Percentiles rank a stretch among this genome's conserved stretches.
These are phyloP conservation scores for Eimeria acervulina DNA, from an alignment of 169 alveolate genomes.

Conservation along the genomic window DNA sequence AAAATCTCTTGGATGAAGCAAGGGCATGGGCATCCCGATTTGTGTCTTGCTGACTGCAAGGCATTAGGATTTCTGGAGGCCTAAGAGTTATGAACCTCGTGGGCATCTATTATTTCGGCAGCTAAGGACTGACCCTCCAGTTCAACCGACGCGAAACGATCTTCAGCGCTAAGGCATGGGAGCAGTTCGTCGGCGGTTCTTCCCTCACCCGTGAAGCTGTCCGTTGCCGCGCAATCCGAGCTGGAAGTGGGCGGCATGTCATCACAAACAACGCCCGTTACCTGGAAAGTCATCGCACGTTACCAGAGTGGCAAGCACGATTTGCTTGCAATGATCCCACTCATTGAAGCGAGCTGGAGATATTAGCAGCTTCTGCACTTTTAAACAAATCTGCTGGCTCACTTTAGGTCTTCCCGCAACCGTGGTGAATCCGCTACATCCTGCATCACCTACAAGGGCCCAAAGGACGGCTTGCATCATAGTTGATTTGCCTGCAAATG, in stretches of 20 bases:
- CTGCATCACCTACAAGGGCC: conserved; percentile 63
- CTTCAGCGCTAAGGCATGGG: background rate
- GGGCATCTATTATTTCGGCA: background rate
- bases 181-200: background rate
- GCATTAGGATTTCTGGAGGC: background rate
- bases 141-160: conserved; percentile 71
- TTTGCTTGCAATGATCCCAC: background rate
- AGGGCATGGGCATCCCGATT: background rate
- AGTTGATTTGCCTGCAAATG: conserved; percentile 61
- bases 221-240: background rate
- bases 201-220: background rate
- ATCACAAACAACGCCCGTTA: conserved; percentile 72
- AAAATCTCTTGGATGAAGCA: background rate
- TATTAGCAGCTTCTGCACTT: background rate
- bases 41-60: background rate
- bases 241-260: conserved; percentile 33
- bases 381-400: background rate
- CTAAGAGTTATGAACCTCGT: background rate
- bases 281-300: conserved; percentile 11
- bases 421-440: conserved; percentile 38
- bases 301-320: background rate
- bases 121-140: conserved; percentile 50
- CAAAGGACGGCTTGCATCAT: conserved; percentile 76
- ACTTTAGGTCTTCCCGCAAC: conserved; percentile 58
- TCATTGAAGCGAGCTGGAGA: background rate